Base-by-base conservation (phyloP, 805 yeast genomes). In the Cyberlindnera xylosilytica region DNA sequence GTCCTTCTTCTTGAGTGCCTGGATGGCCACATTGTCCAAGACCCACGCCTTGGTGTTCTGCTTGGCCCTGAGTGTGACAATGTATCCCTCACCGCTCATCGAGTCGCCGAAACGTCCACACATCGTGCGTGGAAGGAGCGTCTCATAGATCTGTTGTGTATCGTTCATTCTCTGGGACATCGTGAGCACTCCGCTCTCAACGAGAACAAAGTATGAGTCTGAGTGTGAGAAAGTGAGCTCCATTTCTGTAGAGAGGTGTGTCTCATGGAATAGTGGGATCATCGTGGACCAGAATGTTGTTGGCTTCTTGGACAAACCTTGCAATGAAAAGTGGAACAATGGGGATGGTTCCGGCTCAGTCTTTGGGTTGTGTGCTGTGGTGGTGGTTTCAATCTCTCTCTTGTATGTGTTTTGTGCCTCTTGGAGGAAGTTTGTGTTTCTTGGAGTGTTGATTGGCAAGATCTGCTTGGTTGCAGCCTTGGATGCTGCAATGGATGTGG, bases 31-130 rank as follows among this genome's bases (percentile, higher is more conserved):
- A 22, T 65, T 60, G 23, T 78, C 73, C 34, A 90, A 63, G 35
- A 75, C 68, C 96, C 97, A 89, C 2, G 85, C 70, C 9, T 76
- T 73, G 2, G 84, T 68, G 39, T 80, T 85, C 23, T 69, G 71
- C 38, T 82, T 88, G 1, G 84, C 78, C 6, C 68, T 63, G 41
- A 81, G 75, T 4, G 64, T 60, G 4, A 76, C 69, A 11, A 70
- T 67, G 10, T 78, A 66, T 34, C 72, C 65, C 27, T 59, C 56
- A 13, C 56, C 58, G 31, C 68, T 58, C 36, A 65, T n/a, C 27
- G 37, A 19, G 20, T 49, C 52, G 4, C 44, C 41, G 22, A 68
- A 57, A 20, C 60, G 55, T 6, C 85, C 85, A 57, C 76, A 73
- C 11, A 81, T 77, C 0, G 83, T 78, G 47, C 72, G 66, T 20